Conservation (phyloP, 148 eudicot species). For the Limonium bicolor region DNA sequence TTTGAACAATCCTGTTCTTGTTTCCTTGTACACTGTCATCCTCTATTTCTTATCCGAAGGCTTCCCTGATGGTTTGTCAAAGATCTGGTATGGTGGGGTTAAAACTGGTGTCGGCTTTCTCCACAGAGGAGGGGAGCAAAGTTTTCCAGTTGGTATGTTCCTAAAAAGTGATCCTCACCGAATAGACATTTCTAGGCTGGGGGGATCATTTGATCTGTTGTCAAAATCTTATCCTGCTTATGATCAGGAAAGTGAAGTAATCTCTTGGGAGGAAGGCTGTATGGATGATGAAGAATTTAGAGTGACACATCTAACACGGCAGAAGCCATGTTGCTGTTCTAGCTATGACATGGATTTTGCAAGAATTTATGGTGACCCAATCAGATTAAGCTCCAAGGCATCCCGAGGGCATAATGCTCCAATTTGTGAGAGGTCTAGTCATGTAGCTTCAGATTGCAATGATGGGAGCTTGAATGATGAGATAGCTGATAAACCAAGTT, state of each 20-base stretch:
- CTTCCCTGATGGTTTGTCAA: slow-evolving; percentile 57
- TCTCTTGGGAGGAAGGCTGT: slow-evolving; percentile 96
- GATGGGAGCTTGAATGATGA: slow-evolving; percentile 72
- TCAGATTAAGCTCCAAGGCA: slow-evolving; percentile 43
- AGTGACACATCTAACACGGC: slow-evolving; percentile 55
- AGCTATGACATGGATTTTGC: slow-evolving; percentile 51
- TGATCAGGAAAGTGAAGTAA: slow-evolving; percentile 44
- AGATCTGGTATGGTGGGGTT: slow-evolving; percentile 25
- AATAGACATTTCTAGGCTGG: slow-evolving; percentile 67
- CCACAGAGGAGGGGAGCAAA: slow-evolving; percentile 83
- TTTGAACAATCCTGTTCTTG: slow-evolving; percentile 67
- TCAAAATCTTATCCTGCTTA: slow-evolving; percentile 31
- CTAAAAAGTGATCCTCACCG: slow-evolving; percentile 68
- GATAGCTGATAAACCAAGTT: slow-evolving; percentile 78
- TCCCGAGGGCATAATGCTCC: slow-evolving; percentile 59
- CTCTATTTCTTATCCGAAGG: slow-evolving; percentile 91
- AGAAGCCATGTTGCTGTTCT: slow-evolving; percentile 87
- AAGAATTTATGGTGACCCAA: slow-evolving; percentile 36
- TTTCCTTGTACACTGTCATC: slow-evolving; percentile 65
- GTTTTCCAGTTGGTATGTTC: slow-evolving; percentile 54
- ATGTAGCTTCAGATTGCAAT: slow-evolving; percentile 74
- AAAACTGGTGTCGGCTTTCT: slow-evolving; percentile 53
- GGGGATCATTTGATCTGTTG: slow-evolving; percentile 67
- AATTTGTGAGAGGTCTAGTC: slow-evolving; percentile 64
- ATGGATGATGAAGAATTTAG: slow-evolving; percentile 59